Evolutionary conservation across 768 basidiomycete genomes (phyloP), one percentile per base, ranked within the genome.

Genomic region (Tephrocybe sp.): DNA sequence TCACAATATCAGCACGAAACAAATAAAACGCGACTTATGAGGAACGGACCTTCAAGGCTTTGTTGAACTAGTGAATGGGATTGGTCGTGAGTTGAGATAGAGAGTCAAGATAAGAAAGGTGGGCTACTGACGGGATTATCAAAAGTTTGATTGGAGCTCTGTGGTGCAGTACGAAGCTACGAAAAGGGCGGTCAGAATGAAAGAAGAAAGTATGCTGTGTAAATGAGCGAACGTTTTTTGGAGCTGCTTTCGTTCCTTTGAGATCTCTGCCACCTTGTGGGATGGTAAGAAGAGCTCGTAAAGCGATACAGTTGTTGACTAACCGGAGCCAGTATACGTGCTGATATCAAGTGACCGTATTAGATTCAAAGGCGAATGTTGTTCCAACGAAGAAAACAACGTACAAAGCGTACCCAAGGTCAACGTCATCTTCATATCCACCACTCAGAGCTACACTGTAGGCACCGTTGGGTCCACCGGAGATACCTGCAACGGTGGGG

Each of bases 401-500:
- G 68, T 61, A 91, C 90, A 93, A 93, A 11, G 78, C 87, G 55
- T 91, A 86, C 48, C 90, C 90, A 14, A 83, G 65, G 55, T 93
- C 90, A 15, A 93, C 79, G 58, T 93, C 91, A 48, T 93, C 91
- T 26, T 89, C 86, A 51, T 93, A 93, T 1, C 90, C 93, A 10
- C 94, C 94, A 34, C 90, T 93, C 3, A 96, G 78, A 2, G 88
- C 93, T 12, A 97, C 80, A 37, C 90, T 93, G 57, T 87, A 90
- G 2, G 90, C 88, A 2, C 94, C 93, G 4, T 85, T 54, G 0
- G 70, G 69, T 2, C 85, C 67, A 25, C 78, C 79, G 8, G 84
- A 74, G 38, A 97, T 95, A 0, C 94, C 94, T 30, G 81, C 88
- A 5, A 96, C 93, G 74, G 80, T 84, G 0, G 93, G 92, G 2